These are phyloP conservation scores for Hyphopichia pseudoburtonii DNA, from an alignment of 1,139 yeast genomes.

Conservation along the genomic window DNA sequence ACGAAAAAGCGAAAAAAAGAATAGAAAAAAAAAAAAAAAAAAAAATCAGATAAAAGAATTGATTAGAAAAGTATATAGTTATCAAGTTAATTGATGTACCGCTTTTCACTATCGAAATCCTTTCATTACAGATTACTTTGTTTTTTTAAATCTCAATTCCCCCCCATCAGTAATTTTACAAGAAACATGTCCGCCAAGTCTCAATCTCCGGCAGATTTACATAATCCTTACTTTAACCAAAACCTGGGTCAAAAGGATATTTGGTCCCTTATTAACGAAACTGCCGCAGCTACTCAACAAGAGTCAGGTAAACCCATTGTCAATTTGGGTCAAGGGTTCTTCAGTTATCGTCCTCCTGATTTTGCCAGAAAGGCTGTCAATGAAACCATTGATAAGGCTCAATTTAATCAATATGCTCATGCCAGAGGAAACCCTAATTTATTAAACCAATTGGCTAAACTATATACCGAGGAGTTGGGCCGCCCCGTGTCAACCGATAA, in stretches of 20 bases:
- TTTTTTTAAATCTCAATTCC: too few species aligned
- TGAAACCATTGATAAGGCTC: slow-evolving; percentile 67
- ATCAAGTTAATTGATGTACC: too few species aligned
- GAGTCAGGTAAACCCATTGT: slow-evolving; percentile 70
- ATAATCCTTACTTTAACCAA: slow-evolving; percentile 60
- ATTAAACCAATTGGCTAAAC: slow-evolving; percentile 62
- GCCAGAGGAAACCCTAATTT: slow-evolving; percentile 84
- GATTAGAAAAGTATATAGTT: too few species aligned
- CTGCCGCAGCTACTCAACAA: slow-evolving; percentile 78
- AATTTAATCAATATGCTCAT: slow-evolving; percentile 87
- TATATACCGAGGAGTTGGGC: slow-evolving; percentile 68
- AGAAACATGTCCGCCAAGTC: too few species aligned
- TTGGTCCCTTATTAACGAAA: slow-evolving; percentile 92
- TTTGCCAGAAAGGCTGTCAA: slow-evolving; percentile 86
- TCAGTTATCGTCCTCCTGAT: slow-evolving; percentile 89
- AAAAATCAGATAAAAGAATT: too few species aligned
- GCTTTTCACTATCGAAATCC: too few species aligned
- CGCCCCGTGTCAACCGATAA: slow-evolving; percentile 62
- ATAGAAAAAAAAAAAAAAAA: too few species aligned
- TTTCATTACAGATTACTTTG: too few species aligned
- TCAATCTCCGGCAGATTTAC: slow-evolving; percentile 24
- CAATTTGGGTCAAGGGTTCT: slow-evolving; percentile 95
- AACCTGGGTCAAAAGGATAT: slow-evolving; percentile 75
- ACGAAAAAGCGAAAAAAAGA: too few species aligned
- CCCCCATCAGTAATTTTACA: too few species aligned